phyloP scores from a whole-genome alignment of 176 grass and related monocot genomes.

The Tillandsia fasciculata region DNA sequence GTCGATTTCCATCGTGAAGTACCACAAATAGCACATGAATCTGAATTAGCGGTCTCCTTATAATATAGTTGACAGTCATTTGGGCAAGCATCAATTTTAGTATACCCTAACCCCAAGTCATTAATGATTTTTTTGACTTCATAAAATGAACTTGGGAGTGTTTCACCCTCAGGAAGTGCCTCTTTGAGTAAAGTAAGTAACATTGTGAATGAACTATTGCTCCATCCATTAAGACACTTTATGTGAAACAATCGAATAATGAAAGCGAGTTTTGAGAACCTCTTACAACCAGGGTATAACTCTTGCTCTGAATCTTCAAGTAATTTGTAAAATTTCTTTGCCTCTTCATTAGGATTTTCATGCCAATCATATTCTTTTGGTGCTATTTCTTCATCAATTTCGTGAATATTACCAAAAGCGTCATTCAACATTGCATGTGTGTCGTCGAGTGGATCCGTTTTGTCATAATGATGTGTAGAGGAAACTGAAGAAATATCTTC shows the following conservation, averaged over 20 bases:
- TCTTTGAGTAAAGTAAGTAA: not conserved
- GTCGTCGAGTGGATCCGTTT: not conserved
- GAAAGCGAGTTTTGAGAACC: not conserved
- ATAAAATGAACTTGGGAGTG: no score
- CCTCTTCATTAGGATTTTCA: not conserved
- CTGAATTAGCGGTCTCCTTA: constrained; percentile 6
- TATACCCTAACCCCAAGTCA: constrained; percentile 11
- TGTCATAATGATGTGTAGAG: not conserved
- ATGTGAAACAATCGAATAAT: not conserved
- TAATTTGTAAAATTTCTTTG: not conserved
- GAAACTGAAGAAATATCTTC: not conserved
- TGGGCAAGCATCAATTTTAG: constrained; percentile 26
- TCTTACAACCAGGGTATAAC: not conserved
- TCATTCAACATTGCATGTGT: not conserved
- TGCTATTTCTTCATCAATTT: not conserved
- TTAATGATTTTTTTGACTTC: no score
- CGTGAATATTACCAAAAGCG: not conserved
- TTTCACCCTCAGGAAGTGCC: not conserved
- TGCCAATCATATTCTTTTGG: not conserved
- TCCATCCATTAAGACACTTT: not conserved
- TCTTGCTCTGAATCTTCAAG: not conserved
- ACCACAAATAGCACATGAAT: not conserved
- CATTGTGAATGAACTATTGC: not conserved
- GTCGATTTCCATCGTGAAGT: not conserved
- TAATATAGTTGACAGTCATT: constrained; percentile 19